A percentile compares a stretch with the other conserved stretches of the same genome.
Conservation (phyloP, 2,329 filamentous ascomycete genomes). For the Arthrobotrys entomopaga region DNA sequence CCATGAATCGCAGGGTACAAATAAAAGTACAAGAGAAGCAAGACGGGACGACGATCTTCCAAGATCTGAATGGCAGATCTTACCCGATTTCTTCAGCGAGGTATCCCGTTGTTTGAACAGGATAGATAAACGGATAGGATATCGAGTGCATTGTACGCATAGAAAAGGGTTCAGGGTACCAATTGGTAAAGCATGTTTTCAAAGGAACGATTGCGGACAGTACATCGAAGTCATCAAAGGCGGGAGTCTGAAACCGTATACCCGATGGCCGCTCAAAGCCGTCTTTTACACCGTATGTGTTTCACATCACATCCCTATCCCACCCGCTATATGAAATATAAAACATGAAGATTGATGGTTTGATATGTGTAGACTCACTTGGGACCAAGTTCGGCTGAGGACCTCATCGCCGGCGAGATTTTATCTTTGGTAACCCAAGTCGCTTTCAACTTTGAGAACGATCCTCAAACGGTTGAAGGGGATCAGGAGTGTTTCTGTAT, state of each 20-base stretch:
- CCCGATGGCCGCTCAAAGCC: constrained; percentile 47
- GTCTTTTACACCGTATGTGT: constrained; percentile 42
- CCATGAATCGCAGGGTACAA: constrained; percentile 3
- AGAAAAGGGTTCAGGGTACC: constrained; percentile 45
- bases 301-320: not conserved
- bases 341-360: not conserved
- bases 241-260: constrained; percentile 33
- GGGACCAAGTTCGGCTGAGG: constrained; percentile 26
- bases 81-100: constrained; percentile 50
- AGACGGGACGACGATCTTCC: constrained; percentile 1
- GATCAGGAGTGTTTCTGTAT: constrained; percentile 50
- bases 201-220: constrained; percentile 45
- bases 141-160: constrained; percentile 45
- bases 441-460: constrained; percentile 53
- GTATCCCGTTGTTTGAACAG: constrained; percentile 42
- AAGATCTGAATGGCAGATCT: constrained; percentile 36
- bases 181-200: constrained; percentile 32
- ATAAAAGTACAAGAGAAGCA: constrained; percentile 12
- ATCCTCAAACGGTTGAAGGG: constrained; percentile 35
- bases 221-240: constrained; percentile 44
- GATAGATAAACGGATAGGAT: constrained; percentile 38
- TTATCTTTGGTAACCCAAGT: constrained; percentile 45
- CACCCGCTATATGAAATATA: not conserved
- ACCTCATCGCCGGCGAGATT: constrained; percentile 43
- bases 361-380: constrained; percentile 33